Evolutionary conservation across 2,329 filamentous ascomycete species (phyloP).

Genomic region (Huntiella decipiens): DNA sequence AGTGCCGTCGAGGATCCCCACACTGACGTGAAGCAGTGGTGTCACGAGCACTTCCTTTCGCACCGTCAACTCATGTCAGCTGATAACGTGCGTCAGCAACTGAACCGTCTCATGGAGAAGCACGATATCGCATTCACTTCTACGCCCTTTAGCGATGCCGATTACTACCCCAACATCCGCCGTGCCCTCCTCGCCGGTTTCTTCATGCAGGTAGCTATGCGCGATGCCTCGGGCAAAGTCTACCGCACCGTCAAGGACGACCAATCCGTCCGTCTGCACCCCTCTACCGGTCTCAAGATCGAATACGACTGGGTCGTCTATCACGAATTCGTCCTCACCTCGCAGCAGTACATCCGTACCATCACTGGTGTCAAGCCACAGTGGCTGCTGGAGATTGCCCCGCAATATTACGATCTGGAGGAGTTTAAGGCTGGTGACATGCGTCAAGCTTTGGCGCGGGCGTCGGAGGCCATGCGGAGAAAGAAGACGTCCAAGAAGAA

Average conservation of each 20-base stretch:
- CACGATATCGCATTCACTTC: conserved; percentile 70
- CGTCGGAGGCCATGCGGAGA: conserved; percentile 40
- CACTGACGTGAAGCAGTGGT: conserved; percentile 71
- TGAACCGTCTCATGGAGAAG: conserved; percentile 93
- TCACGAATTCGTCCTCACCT: conserved; percentile 94
- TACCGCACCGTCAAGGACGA: conserved; percentile 96
- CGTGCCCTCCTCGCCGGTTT: conserved; percentile 83
- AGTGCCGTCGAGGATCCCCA: conserved; percentile 36
- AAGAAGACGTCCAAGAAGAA: conserved; percentile 34
- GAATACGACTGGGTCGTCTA: conserved; percentile 96
- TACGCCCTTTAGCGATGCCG: conserved; percentile 82
- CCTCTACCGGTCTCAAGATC: conserved; percentile 70
- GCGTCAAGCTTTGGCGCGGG: conserved; percentile 43
- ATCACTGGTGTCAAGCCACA: conserved; percentile 84
- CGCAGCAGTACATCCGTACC: conserved; percentile 93
- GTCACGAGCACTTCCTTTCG: conserved; percentile 88
- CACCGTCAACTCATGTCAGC: conserved; percentile 76
- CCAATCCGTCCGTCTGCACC: conserved; percentile 81
- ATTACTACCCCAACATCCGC: conserved; percentile 95
- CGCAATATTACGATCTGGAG: conserved; percentile 73
- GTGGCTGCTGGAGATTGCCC: conserved; percentile 90
- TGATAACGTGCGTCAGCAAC: conserved; percentile 80
- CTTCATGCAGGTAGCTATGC: conserved; percentile 99
- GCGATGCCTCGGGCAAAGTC: conserved; percentile 68
- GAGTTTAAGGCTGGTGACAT: conserved; percentile 75